Evolutionary conservation across 2,329 filamentous ascomycete species (phyloP), one percentile per base, ranked within the genome.

Genomic region (Stachybotrys chartarum): DNA sequence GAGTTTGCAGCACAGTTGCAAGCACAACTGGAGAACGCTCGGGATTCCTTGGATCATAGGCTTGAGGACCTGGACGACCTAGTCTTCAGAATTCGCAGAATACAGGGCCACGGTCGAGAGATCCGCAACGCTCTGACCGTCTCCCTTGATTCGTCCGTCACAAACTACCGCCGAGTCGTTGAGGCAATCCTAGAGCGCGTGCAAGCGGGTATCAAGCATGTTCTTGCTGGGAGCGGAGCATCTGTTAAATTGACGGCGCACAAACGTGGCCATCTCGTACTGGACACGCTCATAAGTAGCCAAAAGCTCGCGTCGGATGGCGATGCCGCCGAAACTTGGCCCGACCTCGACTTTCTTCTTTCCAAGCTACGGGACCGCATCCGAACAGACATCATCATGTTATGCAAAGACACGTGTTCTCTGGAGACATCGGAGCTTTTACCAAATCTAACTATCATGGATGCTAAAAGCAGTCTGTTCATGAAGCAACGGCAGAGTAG

Each of bases 221-320:
- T 78, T 6, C 69, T 82, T 30, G 72, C 74, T 51, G 73, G 75
- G 30, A 73, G 77, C 55, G 74, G 78, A 30, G 70, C 74, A 45
- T 71, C 75, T 6, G 69, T 80, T 52, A 76, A 73, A 24, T 67
- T 82, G 63, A 74, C 71, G 3, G 74, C 76, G 7, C 71, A 78
- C 59, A 82, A 82, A 62, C 74, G 79, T 48, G 79, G 79, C 0
- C 79, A 82, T 55, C 72, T 79, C 24, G 71, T 82, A 14, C 57
- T 80, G n/a, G 75, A 79, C 63, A 78, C 78, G 59, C 74, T 73
- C 6, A 66, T 80, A 8, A 69, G 75, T 18, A 32, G 44, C 18
- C 12, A 12, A 7, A 11, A 42, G n/a, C 30, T 16, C n/a, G 18
- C 12, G n/a, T 12, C 14, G 10, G 16, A 18, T 17, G 14, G 14